Conservation (phyloP, 164 flowering plant genomes). For the Dillenia suffruticosa region DNA sequence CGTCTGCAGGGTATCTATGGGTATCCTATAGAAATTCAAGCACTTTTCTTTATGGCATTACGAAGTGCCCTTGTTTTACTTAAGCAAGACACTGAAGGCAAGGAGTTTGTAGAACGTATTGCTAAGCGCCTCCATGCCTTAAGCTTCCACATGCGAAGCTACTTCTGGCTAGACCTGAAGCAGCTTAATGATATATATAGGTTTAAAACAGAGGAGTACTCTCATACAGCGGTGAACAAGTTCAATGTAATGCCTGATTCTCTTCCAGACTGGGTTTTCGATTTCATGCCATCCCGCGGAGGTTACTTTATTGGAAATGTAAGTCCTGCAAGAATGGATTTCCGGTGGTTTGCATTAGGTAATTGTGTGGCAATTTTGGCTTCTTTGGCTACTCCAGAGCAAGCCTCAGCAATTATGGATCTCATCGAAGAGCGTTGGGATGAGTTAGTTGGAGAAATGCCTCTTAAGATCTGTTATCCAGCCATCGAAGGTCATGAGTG, state of each 20-base stretch:
- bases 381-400: slow-evolving; percentile 49
- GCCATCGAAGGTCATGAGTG: slow-evolving; percentile 53
- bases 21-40: slow-evolving; percentile 55
- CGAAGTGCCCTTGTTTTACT: slow-evolving; percentile 37
- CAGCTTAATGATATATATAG: slow-evolving; percentile 49
- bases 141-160: slow-evolving; percentile 49
- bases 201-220: slow-evolving; percentile 56
- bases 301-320: slow-evolving; percentile 55
- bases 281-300: slow-evolving; percentile 42
- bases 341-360: slow-evolving; percentile 52
- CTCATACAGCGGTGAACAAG: slow-evolving; percentile 54
- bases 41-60: slow-evolving; percentile 55
- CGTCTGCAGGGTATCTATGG: slow-evolving; percentile 44
- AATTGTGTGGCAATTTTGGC: slow-evolving; percentile 52
- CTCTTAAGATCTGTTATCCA: slow-evolving; percentile 47
- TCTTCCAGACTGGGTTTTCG: slow-evolving; percentile 52
- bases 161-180: slow-evolving; percentile 47
- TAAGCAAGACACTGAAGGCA: slow-evolving; percentile 41
- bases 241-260: slow-evolving; percentile 59
- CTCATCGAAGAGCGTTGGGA: slow-evolving; percentile 53
- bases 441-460: slow-evolving; percentile 61
- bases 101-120: slow-evolving; percentile 34
- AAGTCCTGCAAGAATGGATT: slow-evolving; percentile 53
- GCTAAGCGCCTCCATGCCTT: slow-evolving; percentile 42
- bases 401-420: slow-evolving; percentile 56